These are phyloP conservation scores for Tolypocladium endophyticum DNA, from an alignment of 2,329 filamentous ascomycete species.

Conservation along the genomic window DNA sequence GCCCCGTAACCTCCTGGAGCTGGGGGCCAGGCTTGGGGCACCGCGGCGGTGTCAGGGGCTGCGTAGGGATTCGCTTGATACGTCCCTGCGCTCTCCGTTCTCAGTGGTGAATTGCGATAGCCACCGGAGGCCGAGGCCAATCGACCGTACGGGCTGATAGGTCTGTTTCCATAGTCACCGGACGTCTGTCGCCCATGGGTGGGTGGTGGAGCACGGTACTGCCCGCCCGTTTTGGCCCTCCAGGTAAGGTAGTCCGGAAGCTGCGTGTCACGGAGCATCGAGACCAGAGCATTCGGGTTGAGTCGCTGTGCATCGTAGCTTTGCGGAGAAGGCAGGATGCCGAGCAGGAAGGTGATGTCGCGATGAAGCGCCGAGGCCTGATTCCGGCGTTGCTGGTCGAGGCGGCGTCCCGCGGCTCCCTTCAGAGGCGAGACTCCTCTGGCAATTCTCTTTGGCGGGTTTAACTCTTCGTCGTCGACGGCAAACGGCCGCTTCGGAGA, in stretches of 20 bases:
- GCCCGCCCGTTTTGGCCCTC: conserved; percentile 32
- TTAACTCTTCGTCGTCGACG: conserved; percentile 60
- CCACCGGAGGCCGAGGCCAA: conserved; percentile 26
- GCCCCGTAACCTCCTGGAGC: conserved; percentile 18
- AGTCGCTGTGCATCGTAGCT: conserved; percentile 64
- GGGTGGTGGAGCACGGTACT: conserved; percentile 21
- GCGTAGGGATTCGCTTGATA: conserved; percentile 19
- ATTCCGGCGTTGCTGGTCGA: conserved; percentile 65
- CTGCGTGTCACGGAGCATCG: conserved; percentile 57
- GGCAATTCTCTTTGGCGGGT: conserved; percentile 74
- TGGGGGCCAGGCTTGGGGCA: conserved; percentile 17
- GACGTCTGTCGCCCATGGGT: conserved; percentile 30
- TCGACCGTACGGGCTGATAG: conserved; percentile 37
- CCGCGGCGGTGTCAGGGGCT: conserved; percentile 14
- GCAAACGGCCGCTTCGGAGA: conserved; percentile 54
- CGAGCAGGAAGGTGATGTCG: conserved; percentile 52
- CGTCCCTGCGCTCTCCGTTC: conserved; percentile 28
- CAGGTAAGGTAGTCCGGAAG: conserved; percentile 52
- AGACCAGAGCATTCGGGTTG: conserved; percentile 59
- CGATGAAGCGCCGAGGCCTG: conserved; percentile 62
- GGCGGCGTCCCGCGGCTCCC: conserved; percentile 72
- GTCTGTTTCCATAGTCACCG: conserved; percentile 31
- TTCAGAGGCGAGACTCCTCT: conserved; percentile 91
- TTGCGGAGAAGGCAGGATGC: conserved; percentile 63
- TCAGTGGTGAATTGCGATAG: conserved; percentile 42